Base-by-base conservation (phyloP, 2,329 filamentous ascomycete genomes). In the Scedosporium minutisporum region DNA sequence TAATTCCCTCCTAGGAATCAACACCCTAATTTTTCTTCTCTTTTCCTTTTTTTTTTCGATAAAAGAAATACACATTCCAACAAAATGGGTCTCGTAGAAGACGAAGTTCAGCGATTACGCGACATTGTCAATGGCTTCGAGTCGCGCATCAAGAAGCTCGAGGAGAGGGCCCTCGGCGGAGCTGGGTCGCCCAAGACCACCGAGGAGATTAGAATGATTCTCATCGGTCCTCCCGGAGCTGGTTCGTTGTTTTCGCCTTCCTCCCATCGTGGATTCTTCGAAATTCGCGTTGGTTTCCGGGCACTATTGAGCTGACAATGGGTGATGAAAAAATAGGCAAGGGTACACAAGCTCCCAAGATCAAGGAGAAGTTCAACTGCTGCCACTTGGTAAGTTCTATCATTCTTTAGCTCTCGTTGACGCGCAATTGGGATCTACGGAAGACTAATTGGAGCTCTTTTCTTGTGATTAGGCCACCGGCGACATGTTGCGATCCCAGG, bases 401-500 rank as follows among this genome's bases (percentile, higher is more conserved):
- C 59, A 57, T 60, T 18, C n/a, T 23, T 48, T 46, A 4, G 38
- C 60, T 33, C 14, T 12, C n/a, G 33, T 12, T 59, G n/a, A 55
- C 23, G 25, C 21, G 42, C n/a, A n/a, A 25, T 27, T 29, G 6
- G 33, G 7, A n/a, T 27, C 25, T 61, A 25, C 21, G 61, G 25
- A 41, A 51, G 21, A 60, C 33, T 46, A 41, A 67, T 69, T 64
- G 69, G 62, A 4, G 58, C 14, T 46, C 51, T 62, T 21, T 68
- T 63, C 9, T 21, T 23, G 3, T 10, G 48, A 10, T 46, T 62
- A 97, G 93, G 95, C 95, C 67, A 99, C 95, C 64, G 95, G 95
- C 76, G 95, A 99, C 79, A 99, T 99, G 95, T 86, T 99, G 73
- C 92, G 95, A 73, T 96, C 93, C 69, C 95, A 99, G 78, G 95